Base-by-base conservation (phyloP, 2,329 filamentous ascomycete genomes). In the Aspergillus sp. region DNA sequence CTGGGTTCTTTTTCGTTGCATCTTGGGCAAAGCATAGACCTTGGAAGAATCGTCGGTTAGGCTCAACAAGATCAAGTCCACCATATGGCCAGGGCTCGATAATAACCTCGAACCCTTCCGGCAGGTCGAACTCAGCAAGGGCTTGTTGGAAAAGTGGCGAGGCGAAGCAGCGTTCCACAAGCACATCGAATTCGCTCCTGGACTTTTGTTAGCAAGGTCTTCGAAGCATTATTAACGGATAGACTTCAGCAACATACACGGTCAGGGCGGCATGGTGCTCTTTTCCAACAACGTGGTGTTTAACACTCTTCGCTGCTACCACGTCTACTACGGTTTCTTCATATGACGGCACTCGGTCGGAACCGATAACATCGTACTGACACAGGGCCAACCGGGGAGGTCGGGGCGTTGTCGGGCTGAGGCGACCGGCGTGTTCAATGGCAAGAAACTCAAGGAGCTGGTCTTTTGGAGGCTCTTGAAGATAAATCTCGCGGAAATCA, bases 51-150 rank as follows among this genome's bases (percentile, higher is more conserved):
- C 82, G 77, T 24, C 72, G 67, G 48, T 78, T 78, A 30, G 80
- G 75, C 18, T 81, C 78, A 2, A 71, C 75, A 7, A 71, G 63
- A 49, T 82, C 79, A 11, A 79, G 70, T n/a, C 82, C 81, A 32
- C 82, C 82, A 64, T 84, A 84, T 5, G 82, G 81, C 80, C 80
- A 84, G 30, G 82, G 82, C 63, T 83, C 82, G 57, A 84, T 76
- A 3, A 81, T 74, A n/a, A 83, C 71, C 50, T 83, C 80, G 57
- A 84, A 85, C 0, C 81, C 82, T 56, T 83, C 77, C 1, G 82
- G 82, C 3, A 85, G 69, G 32, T 80, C 73, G 55, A 83, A 79
- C 39, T 83, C 78, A 2, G 78, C 74, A 8, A 83, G 66, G 1
- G 79, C 80, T 53, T 78, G 68, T 64, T 83, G 76, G 62, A 85